These are phyloP conservation scores for Blepharisma undulans DNA, from an alignment of 169 alveolate genomes.

Conservation along the genomic window DNA sequence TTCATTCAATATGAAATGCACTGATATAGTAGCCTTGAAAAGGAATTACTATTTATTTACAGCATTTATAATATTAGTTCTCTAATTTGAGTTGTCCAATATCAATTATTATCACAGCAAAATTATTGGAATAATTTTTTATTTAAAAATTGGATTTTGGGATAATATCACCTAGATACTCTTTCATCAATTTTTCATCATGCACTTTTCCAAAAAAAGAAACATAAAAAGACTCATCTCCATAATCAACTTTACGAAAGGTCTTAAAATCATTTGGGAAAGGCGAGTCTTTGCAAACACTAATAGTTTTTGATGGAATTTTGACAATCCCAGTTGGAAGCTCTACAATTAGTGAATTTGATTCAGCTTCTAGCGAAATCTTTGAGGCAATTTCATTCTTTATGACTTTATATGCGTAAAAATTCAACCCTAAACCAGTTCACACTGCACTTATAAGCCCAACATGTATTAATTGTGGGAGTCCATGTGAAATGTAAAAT, in stretches of 20 bases:
- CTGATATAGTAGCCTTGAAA: too few relatives aligned
- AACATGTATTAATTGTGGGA: not conserved
- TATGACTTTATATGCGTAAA: not conserved
- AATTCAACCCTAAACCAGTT: not conserved
- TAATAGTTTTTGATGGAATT: not conserved
- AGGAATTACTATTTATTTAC: too few relatives aligned
- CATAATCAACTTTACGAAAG: not conserved
- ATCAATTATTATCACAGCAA: too few relatives aligned
- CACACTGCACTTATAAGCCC: not conserved
- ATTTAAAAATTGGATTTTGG: not conserved
- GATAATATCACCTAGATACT: not conserved
- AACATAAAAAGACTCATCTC: not conserved
- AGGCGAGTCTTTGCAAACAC: not conserved
- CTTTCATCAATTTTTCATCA: not conserved
- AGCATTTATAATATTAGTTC: too few relatives aligned
- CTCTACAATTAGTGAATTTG: not conserved
- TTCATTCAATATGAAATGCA: too few relatives aligned
- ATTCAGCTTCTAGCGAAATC: not conserved
- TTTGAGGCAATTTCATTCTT: not conserved
- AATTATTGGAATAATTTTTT: not conserved
- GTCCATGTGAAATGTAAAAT: not conserved
- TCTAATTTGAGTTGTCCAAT: too few relatives aligned
- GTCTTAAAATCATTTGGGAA: not conserved
- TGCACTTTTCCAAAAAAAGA: not conserved
- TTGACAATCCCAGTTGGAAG: not conserved